Conservation (phyloP, 2,329 filamentous ascomycete species). For the Clonostachys sp. region DNA sequence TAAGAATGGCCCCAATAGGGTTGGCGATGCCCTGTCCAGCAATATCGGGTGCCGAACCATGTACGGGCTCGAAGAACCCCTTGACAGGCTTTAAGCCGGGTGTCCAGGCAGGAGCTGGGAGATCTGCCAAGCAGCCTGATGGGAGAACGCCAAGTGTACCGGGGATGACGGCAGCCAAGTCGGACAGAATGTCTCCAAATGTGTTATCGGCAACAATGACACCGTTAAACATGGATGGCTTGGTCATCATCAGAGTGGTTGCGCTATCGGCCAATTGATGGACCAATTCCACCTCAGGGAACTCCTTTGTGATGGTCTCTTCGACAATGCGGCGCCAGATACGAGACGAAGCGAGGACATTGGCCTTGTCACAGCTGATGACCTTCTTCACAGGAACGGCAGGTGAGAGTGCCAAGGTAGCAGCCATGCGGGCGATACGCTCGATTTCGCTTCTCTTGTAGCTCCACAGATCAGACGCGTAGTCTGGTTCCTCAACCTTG, state of each 20-base stretch:
- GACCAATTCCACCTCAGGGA: slow-evolving; percentile 64
- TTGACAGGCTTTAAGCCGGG: slow-evolving; percentile 36
- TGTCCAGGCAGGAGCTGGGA: slow-evolving; percentile 81
- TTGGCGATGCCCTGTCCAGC: slow-evolving; percentile 90
- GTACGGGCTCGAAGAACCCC: slow-evolving; percentile 80
- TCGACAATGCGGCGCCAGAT: slow-evolving; percentile 82
- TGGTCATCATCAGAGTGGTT: slow-evolving; percentile 91
- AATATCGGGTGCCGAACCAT: slow-evolving; percentile 94
- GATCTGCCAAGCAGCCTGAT: slow-evolving; percentile 88
- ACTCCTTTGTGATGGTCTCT: slow-evolving; percentile 60
- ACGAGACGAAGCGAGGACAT: slow-evolving; percentile 91
- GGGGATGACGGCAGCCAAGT: slow-evolving; percentile 90
- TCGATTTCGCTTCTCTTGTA: slow-evolving; percentile 40
- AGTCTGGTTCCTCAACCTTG: slow-evolving; percentile 35
- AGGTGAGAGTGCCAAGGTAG: slow-evolving; percentile 56
- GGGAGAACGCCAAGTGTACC: slow-evolving; percentile 90
- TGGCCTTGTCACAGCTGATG: slow-evolving; percentile 97
- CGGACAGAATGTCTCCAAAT: slow-evolving; percentile 94
- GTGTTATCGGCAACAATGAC: slow-evolving; percentile 97
- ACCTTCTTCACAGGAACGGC: slow-evolving; percentile 65
- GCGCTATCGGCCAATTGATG: slow-evolving; percentile 94
- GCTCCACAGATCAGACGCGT: slow-evolving; percentile 41
- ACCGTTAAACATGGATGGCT: slow-evolving; percentile 92
- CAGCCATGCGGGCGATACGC: slow-evolving; percentile 50
- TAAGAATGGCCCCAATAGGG: slow-evolving; percentile 89